These are phyloP conservation scores for Discostella stelligeroides DNA, from an alignment of 108 stramenopile species.

Conservation along the genomic window DNA sequence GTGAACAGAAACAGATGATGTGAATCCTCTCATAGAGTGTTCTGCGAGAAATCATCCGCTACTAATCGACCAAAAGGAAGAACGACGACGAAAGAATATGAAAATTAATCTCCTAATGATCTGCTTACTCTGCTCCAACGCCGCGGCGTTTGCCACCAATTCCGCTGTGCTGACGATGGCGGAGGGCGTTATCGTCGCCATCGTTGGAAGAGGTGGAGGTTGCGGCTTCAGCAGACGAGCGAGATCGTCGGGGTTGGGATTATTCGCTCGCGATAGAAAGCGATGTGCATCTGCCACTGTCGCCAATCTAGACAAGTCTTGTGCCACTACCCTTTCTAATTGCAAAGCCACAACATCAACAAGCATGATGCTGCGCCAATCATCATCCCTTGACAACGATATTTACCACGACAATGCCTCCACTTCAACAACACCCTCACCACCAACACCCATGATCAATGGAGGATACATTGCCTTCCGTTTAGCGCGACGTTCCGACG, in stretches of 20 bases:
- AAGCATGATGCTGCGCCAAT: background rate
- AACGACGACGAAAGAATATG: slow-evolving; percentile 4
- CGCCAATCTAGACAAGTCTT: background rate
- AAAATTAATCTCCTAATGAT: slow-evolving; percentile 65
- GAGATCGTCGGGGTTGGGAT: background rate
- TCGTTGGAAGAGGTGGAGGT: background rate
- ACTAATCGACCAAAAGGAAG: no score
- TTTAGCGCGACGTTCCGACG: slow-evolving; percentile 73
- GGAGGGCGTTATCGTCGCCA: slow-evolving; percentile 1
- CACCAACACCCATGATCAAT: background rate
- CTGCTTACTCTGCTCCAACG: slow-evolving; percentile 63
- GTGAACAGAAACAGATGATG: no score
- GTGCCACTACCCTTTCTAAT: background rate
- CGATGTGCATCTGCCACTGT: background rate
- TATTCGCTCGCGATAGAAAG: background rate
- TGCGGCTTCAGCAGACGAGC: background rate
- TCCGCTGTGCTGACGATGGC: background rate
- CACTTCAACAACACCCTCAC: background rate
- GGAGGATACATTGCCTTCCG: slow-evolving; percentile 65
- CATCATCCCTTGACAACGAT: background rate
- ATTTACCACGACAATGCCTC: background rate
- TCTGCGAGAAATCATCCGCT: no score
- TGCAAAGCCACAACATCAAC: background rate
- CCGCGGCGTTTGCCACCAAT: slow-evolving; percentile 59
- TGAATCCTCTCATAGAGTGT: no score